Percentiles rank a stretch among this genome's conserved stretches.
These are phyloP conservation scores for Diospyros kaki DNA, from an alignment of 148 eudicot genomes.

Conservation along the genomic window DNA sequence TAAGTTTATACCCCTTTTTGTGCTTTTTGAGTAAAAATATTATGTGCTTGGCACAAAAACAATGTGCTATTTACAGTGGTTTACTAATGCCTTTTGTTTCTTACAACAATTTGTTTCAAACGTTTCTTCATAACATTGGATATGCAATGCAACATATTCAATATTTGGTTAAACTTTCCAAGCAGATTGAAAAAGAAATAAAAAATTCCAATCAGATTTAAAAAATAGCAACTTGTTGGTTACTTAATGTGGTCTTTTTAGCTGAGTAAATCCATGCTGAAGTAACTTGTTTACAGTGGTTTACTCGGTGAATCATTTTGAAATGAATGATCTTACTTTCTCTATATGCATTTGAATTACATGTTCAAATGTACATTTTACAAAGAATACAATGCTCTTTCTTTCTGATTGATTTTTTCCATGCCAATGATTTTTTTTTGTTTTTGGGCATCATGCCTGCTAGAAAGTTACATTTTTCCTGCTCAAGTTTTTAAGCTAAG, in stretches of 20 bases:
- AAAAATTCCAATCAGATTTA: too few relatives aligned
- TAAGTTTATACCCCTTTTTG: too few relatives aligned
- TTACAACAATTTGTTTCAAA: too few relatives aligned
- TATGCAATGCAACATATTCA: background rate
- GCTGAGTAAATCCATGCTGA: background rate
- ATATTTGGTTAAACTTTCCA: background rate
- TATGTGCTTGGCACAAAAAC: too few relatives aligned
- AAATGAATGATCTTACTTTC: background rate
- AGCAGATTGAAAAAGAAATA: background rate
- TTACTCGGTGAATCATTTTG: constrained; percentile 7
- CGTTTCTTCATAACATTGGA: background rate
- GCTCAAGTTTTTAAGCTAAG: constrained; percentile 1
- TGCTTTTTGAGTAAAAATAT: too few relatives aligned
- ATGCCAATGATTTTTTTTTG: background rate
- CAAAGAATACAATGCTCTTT: background rate
- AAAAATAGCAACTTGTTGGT: too few relatives aligned
- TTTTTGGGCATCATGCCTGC: background rate
- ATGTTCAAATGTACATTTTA: background rate
- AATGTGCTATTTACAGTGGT: too few relatives aligned
- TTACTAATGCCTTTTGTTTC: too few relatives aligned
- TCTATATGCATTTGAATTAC: background rate
- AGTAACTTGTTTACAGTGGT: background rate
- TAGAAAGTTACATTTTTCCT: background rate
- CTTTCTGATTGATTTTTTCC: background rate
- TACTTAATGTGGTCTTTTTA: too few relatives aligned